A percentile compares a stretch with the other conserved stretches of the same genome.
These are phyloP conservation scores for Parasarocladium wereldwijsianum DNA, from an alignment of 2,329 filamentous ascomycete species.

Conservation along the genomic window DNA sequence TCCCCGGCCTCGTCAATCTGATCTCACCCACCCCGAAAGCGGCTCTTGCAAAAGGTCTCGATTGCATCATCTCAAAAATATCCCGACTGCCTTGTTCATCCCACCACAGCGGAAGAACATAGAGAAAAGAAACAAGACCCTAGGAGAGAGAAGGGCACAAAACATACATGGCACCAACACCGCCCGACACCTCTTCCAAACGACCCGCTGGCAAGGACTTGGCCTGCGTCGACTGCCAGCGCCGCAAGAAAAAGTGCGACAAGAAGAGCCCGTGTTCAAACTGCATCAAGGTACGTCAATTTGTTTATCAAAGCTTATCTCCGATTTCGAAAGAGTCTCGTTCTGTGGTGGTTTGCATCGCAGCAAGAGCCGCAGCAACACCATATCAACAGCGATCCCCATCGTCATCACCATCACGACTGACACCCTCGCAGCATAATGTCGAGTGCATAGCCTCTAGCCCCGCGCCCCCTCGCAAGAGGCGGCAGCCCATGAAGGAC, in stretches of 20 bases:
- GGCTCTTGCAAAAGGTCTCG: no score
- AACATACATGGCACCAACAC: slow-evolving; percentile 4
- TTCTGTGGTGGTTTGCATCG: no score
- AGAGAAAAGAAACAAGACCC: no score
- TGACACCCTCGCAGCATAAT: slow-evolving; percentile 9
- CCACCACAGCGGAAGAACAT: no score
- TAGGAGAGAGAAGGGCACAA: no score
- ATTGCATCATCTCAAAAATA: no score
- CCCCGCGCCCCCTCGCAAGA: slow-evolving; percentile 15
- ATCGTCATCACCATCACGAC: background rate
- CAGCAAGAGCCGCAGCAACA: background rate
- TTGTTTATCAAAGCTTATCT: no score
- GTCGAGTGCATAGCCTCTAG: slow-evolving; percentile 12
- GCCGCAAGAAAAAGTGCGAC: slow-evolving; percentile 19
- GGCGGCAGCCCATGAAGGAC: slow-evolving; percentile 14
- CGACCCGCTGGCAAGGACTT: slow-evolving; percentile 2
- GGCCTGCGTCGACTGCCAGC: slow-evolving; percentile 7
- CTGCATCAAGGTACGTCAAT: slow-evolving; percentile 12
- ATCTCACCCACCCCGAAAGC: no score
- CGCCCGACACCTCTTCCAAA: slow-evolving; percentile 7
- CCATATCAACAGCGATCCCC: background rate
- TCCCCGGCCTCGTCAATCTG: no score
- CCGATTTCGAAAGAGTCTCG: no score
- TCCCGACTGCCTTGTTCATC: no score
- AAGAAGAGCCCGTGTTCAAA: slow-evolving; percentile 15